Conservation (phyloP, 1,284 basidiomycete species). For the Anthracocystis walkeri region DNA sequence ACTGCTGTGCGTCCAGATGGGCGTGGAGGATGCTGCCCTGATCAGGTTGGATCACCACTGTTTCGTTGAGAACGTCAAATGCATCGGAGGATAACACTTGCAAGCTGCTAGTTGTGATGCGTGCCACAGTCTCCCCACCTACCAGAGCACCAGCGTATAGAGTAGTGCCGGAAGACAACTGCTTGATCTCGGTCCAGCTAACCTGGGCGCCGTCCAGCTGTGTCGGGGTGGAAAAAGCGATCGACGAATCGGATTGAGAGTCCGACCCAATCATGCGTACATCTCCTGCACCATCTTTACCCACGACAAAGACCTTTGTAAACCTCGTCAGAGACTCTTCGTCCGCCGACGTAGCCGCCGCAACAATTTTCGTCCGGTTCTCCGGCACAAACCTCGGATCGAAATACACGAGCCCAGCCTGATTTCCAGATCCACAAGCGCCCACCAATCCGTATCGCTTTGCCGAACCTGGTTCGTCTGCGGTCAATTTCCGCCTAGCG, state of each 20-base stretch:
- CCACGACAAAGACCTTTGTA: conserved; percentile 31
- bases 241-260: conserved; percentile 5
- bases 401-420: conserved; percentile 40
- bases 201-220: background rate
- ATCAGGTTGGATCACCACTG: background rate
- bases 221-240: conserved; percentile 14
- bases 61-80: conserved; percentile 25
- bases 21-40: conserved; percentile 17
- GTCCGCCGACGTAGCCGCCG: background rate
- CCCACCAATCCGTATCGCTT: conserved; percentile 33
- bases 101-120: conserved; percentile 22
- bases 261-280: conserved; percentile 20
- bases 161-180: conserved; percentile 17
- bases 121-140: conserved; percentile 13
- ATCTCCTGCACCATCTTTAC: background rate
- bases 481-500: conserved; percentile 27
- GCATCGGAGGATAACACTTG: conserved; percentile 28
- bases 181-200: conserved; percentile 7
- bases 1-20: conserved; percentile 35
- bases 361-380: conserved; percentile 9
- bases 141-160: conserved; percentile 21
- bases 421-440: conserved; percentile 39
- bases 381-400: conserved; percentile 37
- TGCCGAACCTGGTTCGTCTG: conserved; percentile 16
- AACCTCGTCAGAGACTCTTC: conserved; percentile 4